These are phyloP conservation scores for Citrullus colocynthis DNA, from an alignment of 306 rosid species.

Conservation along the genomic window DNA sequence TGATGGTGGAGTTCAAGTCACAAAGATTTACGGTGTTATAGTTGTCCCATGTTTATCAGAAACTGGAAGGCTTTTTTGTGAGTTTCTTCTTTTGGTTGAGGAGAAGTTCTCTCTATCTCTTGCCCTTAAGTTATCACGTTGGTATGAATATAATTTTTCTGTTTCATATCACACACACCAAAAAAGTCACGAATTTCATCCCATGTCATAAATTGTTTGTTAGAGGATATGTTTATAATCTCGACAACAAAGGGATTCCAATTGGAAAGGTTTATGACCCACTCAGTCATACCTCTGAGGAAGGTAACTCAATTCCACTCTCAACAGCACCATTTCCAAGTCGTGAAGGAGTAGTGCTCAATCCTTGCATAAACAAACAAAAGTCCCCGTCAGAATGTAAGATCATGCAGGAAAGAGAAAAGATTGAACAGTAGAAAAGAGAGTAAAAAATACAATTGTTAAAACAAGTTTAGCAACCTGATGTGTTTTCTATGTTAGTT, in stretches of 20 bases:
- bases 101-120: too few relatives aligned
- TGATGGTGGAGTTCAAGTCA: too few relatives aligned
- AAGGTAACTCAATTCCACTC: conserved; percentile 52
- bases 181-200: background rate
- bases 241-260: background rate
- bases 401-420: conserved; percentile 10
- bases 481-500: conserved; percentile 39
- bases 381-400: conserved; percentile 14
- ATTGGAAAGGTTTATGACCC: background rate
- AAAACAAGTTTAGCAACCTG: conserved; percentile 38
- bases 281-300: conserved; percentile 51
- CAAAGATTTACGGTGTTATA: too few relatives aligned
- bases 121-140: too few relatives aligned
- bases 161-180: too few relatives aligned
- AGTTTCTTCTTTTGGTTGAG: too few relatives aligned
- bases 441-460: conserved; percentile 6
- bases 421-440: conserved; percentile 4
- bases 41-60: too few relatives aligned
- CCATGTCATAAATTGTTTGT: background rate
- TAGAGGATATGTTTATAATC: background rate
- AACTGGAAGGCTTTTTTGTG: too few relatives aligned
- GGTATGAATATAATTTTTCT: too few relatives aligned
- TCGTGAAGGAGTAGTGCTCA: conserved; percentile 36
- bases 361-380: conserved; percentile 46
- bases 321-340: conserved; percentile 42